These are phyloP conservation scores for Sextonia rubra DNA, from an alignment of 164 flowering plant genomes.

Conservation along the genomic window DNA sequence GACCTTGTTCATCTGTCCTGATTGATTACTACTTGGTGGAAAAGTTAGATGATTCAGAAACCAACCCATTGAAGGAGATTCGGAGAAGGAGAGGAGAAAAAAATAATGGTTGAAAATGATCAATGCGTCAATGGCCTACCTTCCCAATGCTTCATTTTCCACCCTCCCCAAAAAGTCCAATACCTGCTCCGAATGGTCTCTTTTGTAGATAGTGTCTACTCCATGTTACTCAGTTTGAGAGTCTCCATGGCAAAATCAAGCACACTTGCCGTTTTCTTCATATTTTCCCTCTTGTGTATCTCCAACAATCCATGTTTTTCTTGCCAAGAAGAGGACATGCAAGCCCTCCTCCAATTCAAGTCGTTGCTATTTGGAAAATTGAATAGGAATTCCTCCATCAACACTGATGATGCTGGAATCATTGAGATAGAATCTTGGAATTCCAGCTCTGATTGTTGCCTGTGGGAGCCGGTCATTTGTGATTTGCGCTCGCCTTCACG, in stretches of 20 bases:
- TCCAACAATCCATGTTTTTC: conserved; percentile 9
- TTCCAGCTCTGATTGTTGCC: conserved; percentile 30
- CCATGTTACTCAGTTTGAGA: background rate
- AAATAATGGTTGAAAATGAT: too few relatives aligned
- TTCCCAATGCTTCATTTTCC: too few relatives aligned
- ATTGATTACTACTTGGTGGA: too few relatives aligned
- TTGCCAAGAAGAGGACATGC: conserved; percentile 32
- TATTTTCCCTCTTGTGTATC: conserved; percentile 8
- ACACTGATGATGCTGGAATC: background rate
- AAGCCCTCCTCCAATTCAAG: conserved; percentile 40
- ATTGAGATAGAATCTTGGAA: conserved; percentile 24
- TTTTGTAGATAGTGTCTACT: too few relatives aligned
- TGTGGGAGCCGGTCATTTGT: conserved; percentile 34
- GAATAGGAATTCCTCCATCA: background rate
- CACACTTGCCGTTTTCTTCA: background rate
- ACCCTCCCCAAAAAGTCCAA: too few relatives aligned
- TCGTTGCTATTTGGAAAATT: background rate
- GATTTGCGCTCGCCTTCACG: conserved; percentile 7
- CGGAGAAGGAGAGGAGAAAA: too few relatives aligned
- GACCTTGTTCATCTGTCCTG: too few relatives aligned
- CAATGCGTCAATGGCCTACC: too few relatives aligned
- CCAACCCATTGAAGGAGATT: too few relatives aligned
- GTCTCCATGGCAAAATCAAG: conserved; percentile 7
- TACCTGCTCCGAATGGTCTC: too few relatives aligned
- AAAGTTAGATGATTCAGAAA: too few relatives aligned